phyloP scores from a whole-genome alignment of 371 early-diverging fungal genomes.

The Coemansia sp. region DNA sequence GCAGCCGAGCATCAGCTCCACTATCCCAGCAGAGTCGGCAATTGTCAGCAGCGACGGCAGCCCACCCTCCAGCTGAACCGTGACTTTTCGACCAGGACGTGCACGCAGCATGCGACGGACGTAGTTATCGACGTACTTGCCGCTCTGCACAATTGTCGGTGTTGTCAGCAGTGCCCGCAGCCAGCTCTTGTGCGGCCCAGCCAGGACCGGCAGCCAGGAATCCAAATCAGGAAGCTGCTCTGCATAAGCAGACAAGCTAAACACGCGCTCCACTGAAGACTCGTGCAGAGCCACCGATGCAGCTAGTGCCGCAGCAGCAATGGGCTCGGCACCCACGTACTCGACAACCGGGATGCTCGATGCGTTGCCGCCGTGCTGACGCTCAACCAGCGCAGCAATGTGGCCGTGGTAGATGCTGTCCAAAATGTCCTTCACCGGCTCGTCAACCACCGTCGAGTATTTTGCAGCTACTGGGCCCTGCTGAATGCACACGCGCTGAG shows the following conservation, averaged over 20 bases:
- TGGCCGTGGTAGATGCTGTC: constrained; percentile 82
- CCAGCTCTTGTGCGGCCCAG: constrained; percentile 79
- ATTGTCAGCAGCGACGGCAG: background rate
- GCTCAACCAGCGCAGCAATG: constrained; percentile 69
- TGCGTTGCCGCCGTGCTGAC: constrained; percentile 66
- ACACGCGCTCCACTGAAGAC: background rate
- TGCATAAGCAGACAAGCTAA: background rate
- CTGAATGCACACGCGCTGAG: constrained; percentile 82
- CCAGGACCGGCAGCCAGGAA: constrained; percentile 71
- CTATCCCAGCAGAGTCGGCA: background rate
- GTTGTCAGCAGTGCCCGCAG: constrained; percentile 80
- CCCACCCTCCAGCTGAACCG: background rate
- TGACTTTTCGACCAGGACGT: constrained; percentile 19
- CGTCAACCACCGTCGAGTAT: constrained; percentile 74
- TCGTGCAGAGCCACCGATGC: background rate
- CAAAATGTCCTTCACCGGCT: constrained; percentile 88
- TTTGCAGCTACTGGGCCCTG: constrained; percentile 91
- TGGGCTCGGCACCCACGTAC: constrained; percentile 70
- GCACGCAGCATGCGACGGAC: constrained; percentile 77
- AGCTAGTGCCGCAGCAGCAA: background rate
- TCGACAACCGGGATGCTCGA: constrained; percentile 74
- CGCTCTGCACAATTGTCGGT: constrained; percentile 76
- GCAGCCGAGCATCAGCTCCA: background rate
- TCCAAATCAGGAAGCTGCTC: constrained; percentile 59
- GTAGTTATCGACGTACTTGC: constrained; percentile 73